phyloP scores from a whole-genome alignment of 2,329 filamentous ascomycete species.

The Clonostachys rosea region DNA sequence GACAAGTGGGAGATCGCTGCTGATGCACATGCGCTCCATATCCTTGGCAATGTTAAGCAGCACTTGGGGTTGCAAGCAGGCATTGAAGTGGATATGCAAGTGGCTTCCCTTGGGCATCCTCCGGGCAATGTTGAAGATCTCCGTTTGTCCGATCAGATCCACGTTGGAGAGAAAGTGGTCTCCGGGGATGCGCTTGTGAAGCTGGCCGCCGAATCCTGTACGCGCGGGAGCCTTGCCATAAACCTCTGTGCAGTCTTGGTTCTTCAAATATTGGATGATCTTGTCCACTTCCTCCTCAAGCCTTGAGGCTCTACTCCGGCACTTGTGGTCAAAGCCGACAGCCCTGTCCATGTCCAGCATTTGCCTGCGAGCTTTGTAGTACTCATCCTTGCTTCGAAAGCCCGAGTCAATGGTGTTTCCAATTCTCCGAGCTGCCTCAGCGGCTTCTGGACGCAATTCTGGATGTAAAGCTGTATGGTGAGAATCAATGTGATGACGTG shows the following conservation, averaged over 20 bases:
- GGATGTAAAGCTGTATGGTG: conserved; percentile 13
- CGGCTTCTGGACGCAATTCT: not conserved
- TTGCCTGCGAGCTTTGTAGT: conserved; percentile 19
- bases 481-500: conserved; percentile 14
- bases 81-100: conserved; percentile 74
- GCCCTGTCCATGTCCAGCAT: conserved; percentile 23
- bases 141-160: conserved; percentile 48
- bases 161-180: conserved; percentile 57
- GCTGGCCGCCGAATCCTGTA: conserved; percentile 34
- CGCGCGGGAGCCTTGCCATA: conserved; percentile 24
- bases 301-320: conserved; percentile 19
- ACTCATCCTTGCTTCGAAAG: conserved; percentile 14
- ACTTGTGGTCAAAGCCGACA: conserved; percentile 33
- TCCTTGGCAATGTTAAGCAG: conserved; percentile 50
- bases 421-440: not conserved
- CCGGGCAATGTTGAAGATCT: conserved; percentile 50
- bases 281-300: conserved; percentile 29
- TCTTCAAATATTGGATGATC: conserved; percentile 31
- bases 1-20: conserved; percentile 47
- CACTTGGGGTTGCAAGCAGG: conserved; percentile 59
- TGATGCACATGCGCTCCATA: conserved; percentile 66
- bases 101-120: conserved; percentile 68
- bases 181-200: conserved; percentile 37
- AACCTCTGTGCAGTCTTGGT: conserved; percentile 24
- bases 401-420: conserved; percentile 1